Percentiles rank a stretch among this genome's conserved stretches.
Evolutionary conservation across 306 rosid genomes (phyloP).

Genomic region (Adenanthera pavonina): DNA sequence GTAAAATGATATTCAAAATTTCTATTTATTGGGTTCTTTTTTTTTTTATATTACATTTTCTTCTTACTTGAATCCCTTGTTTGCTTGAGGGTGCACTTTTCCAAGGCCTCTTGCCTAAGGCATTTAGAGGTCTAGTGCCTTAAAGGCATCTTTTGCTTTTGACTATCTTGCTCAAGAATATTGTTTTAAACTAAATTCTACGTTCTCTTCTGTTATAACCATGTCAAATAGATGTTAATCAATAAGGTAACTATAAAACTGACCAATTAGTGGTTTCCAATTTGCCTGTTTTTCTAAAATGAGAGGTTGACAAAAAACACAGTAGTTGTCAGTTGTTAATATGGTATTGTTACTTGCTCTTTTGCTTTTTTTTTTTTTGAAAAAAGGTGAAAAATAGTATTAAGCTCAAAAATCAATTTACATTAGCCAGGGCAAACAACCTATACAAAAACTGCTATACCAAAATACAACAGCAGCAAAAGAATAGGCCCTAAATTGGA

Average conservation of each 20-base stretch:
- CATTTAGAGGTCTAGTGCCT: not conserved
- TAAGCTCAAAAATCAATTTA: too few species aligned
- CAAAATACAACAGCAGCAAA: too few species aligned
- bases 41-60: not conserved
- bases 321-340: not conserved
- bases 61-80: not conserved
- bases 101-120: not conserved
- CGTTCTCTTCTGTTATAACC: not conserved
- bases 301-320: not conserved
- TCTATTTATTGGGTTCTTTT: not conserved
- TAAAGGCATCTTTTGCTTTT: not conserved
- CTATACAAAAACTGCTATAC: too few species aligned
- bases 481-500: too few species aligned
- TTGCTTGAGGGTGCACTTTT: not conserved
- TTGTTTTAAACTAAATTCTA: not conserved
- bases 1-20: not conserved
- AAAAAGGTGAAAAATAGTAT: too few species aligned
- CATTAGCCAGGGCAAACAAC: too few species aligned
- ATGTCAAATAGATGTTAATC: not conserved
- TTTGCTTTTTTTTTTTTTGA: not conserved
- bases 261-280: not conserved
- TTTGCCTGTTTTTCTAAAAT: slow-evolving; percentile 5
- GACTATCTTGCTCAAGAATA: not conserved
- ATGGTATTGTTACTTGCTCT: not conserved
- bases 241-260: slow-evolving; percentile 2